Percentiles rank a stretch among this genome's conserved stretches.
phyloP scores from a whole-genome alignment of 2,329 filamentous ascomycete species.

The Colletotrichum sp. region DNA sequence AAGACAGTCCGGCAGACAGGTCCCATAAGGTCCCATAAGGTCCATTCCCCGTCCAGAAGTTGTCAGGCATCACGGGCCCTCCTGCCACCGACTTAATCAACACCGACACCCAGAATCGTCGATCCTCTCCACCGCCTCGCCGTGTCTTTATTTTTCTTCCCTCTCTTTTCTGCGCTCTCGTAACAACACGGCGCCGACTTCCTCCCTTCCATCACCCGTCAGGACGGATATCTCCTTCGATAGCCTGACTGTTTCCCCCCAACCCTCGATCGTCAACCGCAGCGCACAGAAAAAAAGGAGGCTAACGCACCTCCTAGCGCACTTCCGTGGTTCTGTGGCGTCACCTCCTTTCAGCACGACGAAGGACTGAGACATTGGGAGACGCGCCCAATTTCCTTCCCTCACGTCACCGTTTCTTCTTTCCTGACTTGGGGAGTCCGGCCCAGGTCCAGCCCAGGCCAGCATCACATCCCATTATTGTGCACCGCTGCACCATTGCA shows the following conservation, averaged over 20 bases:
- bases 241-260: not conserved
- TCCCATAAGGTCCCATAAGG: not conserved
- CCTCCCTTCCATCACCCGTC: not conserved
- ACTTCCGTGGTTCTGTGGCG: constrained; percentile 14
- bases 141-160: not conserved
- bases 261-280: not conserved
- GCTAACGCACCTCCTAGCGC: constrained; percentile 8
- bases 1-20: not conserved
- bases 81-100: not conserved
- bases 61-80: not conserved
- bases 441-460: not conserved
- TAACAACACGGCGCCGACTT: not conserved
- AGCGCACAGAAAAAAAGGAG: not conserved
- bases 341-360: constrained; percentile 15
- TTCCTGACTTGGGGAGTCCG: not conserved
- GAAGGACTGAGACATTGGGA: constrained; percentile 17
- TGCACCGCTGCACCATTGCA: not conserved
- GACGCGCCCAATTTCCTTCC: constrained; percentile 14
- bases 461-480: not conserved
- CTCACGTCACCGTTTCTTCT: constrained; percentile 15
- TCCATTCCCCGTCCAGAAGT: not conserved
- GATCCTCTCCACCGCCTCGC: not conserved
- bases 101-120: not conserved
- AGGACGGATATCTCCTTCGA: not conserved
- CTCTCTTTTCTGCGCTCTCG: not conserved